Evolutionary conservation across 768 basidiomycete genomes (phyloP), one percentile per base, ranked within the genome.

Genomic region (Gymnopilus dilepis): DNA sequence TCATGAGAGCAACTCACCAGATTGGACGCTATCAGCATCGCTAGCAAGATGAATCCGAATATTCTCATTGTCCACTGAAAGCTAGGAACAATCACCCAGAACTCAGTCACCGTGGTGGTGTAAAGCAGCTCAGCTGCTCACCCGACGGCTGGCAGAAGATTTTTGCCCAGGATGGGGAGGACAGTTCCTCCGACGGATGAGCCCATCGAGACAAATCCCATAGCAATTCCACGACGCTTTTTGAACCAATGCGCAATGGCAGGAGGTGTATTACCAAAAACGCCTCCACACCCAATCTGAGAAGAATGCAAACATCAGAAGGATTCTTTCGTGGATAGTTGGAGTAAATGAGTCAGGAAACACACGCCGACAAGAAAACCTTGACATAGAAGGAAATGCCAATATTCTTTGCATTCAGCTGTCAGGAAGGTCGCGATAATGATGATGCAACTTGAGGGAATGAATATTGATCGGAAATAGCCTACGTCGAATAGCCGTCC

Each of bases 381-480:
- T 70, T 93, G 91, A 60, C 84, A 90, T 0, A 93, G 79, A 24
- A 93, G 68, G 66, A 92, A 89, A 7, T 93, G 89, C 91, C 91
- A 93, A 67, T 87, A 93, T 59, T 80, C 60, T 9, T 75, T 87
- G 68, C 92, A 93, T 75, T 92, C 78, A 0, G 89, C 89, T 5
- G 82, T 76, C 17, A 93, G 76, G 67, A 92, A 85, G 0, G 86
- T 88, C 33, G 83, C 79, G 0, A 74, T 59, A 3, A 93, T 73
- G 6, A 91, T 70, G 17, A 86, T 45, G 15, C 74, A 75, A 58
- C 85, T 86, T 1, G 83, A 81, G 0, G 74, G 40, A 7, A 82
- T 64, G 24, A 83, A 77, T 6, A 87, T 80, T 2, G 79, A 67
- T 30, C 77, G 84, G 71, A 87, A 84, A 65, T 86, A 83, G 53